phyloP scores from a whole-genome alignment of 768 basidiomycete genomes.

The Myochromella boudieri region DNA sequence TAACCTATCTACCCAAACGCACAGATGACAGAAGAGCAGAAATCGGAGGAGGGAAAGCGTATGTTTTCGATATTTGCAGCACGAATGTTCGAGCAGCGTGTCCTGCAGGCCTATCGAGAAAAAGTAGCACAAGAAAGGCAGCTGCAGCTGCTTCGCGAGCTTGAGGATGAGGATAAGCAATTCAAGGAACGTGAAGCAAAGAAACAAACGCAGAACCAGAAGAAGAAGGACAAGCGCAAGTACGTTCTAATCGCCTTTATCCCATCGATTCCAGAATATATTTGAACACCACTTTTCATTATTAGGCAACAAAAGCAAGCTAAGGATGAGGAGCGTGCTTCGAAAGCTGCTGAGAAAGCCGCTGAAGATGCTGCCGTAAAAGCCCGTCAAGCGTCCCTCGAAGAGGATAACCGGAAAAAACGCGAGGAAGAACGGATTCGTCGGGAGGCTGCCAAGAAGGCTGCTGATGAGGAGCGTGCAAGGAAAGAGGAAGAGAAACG shows the following conservation, averaged over 20 bases:
- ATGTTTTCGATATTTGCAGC: constrained; percentile 99
- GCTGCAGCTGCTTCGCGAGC: constrained; percentile 86
- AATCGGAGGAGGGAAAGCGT: constrained; percentile 98
- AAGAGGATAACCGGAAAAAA: constrained; percentile 79
- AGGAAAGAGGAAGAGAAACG: constrained; percentile 84
- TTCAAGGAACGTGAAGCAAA: constrained; percentile 88
- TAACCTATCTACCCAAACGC: no score
- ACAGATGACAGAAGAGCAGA: constrained; percentile 97
- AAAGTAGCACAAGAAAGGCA: constrained; percentile 96
- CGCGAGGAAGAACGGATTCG: constrained; percentile 85
- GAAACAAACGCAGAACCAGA: constrained; percentile 95
- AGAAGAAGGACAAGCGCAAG: constrained; percentile 97
- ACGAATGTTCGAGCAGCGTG: constrained; percentile 98
- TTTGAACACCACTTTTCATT: constrained; percentile 6
- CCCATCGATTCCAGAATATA: constrained; percentile 9
- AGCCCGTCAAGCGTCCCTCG: constrained; percentile 72
- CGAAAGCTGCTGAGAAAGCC: constrained; percentile 80
- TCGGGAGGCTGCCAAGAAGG: constrained; percentile 75
- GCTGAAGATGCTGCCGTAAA: constrained; percentile 81
- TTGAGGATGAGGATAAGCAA: constrained; percentile 92
- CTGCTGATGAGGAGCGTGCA: constrained; percentile 78
- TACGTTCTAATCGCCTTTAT: constrained; percentile 32
- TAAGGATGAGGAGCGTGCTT: constrained; percentile 89
- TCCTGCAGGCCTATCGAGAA: constrained; percentile 94
- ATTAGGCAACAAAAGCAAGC: constrained; percentile 85